Base-by-base conservation (phyloP, 352 stramenopile species). In the Plasmopara halstedii region DNA sequence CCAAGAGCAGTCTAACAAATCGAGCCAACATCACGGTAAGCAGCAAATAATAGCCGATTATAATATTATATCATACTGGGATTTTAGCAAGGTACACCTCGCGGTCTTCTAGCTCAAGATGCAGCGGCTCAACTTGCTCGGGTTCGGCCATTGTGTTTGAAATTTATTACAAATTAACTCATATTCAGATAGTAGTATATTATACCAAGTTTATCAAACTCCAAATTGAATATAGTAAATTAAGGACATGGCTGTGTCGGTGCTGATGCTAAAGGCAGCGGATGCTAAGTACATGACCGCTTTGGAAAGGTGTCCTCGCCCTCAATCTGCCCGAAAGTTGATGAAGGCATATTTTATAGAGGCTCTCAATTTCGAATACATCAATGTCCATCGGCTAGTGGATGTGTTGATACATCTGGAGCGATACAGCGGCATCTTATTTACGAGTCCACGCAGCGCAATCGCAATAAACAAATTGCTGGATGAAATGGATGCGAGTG, bases 41-140 rank as follows among this genome's bases (percentile, higher is more conserved):
- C 15, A 4, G 13, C 37, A 18, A 13, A 55, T 3, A 38, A 29
- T 36, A 37, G 25, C 25, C 25, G 11, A 29, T 29, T 11, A 29
- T 29, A 11, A 10, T 10, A 35, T 35, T n/a, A 3, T 9, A 0
- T 56, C 62, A 40, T 53, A 93, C 81, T 58, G 81, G 81, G 29
- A 93, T 82, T 62, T 93, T 93, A 36, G 79, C 81, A 41, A 93
- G 67, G 51, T 90, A 93, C 46, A 93, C 73, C 64, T 93, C 78
- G 38, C 81, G 78, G 61, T 88, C 77, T 66, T 93, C 78, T 22
- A 89, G 73, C 51, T 93, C 81, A 33, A 93, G 63, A 58, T 90
- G 81, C 61, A 93, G 60, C 37, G 80, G 81, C 78, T 96, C 85
- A 35, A 95, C 78, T n/a, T 95, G 70, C 41, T 95, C 79, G 42